phyloP scores from a whole-genome alignment of 148 eudicot species.

The Rhododendron ferrugineum region DNA sequence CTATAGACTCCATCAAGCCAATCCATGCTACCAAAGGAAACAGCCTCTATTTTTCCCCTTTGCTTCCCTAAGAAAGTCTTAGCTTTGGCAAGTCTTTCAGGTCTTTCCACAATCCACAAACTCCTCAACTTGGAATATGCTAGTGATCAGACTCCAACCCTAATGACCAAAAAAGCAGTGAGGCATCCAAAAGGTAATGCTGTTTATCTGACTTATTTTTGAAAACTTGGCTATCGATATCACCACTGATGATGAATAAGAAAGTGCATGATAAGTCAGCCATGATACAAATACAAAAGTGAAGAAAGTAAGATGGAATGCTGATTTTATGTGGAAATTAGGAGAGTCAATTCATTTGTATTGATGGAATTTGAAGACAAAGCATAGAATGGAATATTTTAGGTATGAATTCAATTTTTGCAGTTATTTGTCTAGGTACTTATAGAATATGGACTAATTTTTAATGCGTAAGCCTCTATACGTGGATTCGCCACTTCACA shows the following conservation, averaged over 20 bases:
- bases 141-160: not conserved
- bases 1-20: slow-evolving; percentile 22
- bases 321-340: not conserved
- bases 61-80: not conserved
- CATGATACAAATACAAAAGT: not conserved
- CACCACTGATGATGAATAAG: not conserved
- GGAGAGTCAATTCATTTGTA: not conserved
- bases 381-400: not conserved
- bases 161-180: not conserved
- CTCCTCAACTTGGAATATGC: not conserved
- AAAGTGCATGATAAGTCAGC: not conserved
- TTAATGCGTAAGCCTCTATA: not conserved
- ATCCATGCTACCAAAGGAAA: slow-evolving; percentile 29
- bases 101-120: not conserved
- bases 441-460: not conserved
- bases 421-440: not conserved
- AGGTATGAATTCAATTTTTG: not conserved
- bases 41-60: not conserved
- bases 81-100: not conserved
- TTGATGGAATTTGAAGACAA: not conserved
- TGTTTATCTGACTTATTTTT: not conserved
- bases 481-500: not conserved
- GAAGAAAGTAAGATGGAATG: not conserved
- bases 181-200: not conserved
- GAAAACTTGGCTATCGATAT: not conserved